Evolutionary conservation across 768 basidiomycete species (phyloP).

Genomic region (Imleria badia): DNA sequence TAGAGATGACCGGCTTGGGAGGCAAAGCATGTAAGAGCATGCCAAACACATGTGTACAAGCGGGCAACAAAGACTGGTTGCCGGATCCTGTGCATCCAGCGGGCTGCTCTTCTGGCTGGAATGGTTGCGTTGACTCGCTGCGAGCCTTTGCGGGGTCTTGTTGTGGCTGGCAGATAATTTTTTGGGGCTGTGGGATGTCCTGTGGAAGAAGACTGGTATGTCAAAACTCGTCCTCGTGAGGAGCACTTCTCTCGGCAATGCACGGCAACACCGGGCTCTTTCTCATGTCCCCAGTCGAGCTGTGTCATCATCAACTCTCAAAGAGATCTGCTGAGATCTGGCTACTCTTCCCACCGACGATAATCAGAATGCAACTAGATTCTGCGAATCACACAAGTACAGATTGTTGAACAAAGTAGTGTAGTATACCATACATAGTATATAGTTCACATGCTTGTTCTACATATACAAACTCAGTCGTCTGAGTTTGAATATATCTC

Average conservation of each 20-base stretch:
- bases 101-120: conserved; percentile 11
- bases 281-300: conserved; percentile 68
- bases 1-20: conserved; percentile 58
- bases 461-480: too few relatives aligned
- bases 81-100: conserved; percentile 10
- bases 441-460: too few relatives aligned
- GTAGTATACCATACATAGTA: too few relatives aligned
- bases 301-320: too few relatives aligned
- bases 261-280: conserved; percentile 42
- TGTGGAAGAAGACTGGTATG: conserved; percentile 40
- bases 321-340: too few relatives aligned
- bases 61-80: conserved; percentile 24
- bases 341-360: too few relatives aligned
- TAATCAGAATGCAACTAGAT: too few relatives aligned
- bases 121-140: conserved; percentile 1
- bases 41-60: too few relatives aligned
- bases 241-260: conserved; percentile 40
- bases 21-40: conserved; percentile 67
- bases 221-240: conserved; percentile 57
- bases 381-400: too few relatives aligned
- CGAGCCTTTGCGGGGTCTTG: conserved; percentile 11
- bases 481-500: too few relatives aligned
- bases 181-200: conserved; percentile 14
- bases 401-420: too few relatives aligned
- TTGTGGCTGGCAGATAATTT: conserved; percentile 9